Evolutionary conservation across 2,329 filamentous ascomycete species (phyloP), one percentile per base, ranked within the genome.

Genomic region (Endothia cerciana): DNA sequence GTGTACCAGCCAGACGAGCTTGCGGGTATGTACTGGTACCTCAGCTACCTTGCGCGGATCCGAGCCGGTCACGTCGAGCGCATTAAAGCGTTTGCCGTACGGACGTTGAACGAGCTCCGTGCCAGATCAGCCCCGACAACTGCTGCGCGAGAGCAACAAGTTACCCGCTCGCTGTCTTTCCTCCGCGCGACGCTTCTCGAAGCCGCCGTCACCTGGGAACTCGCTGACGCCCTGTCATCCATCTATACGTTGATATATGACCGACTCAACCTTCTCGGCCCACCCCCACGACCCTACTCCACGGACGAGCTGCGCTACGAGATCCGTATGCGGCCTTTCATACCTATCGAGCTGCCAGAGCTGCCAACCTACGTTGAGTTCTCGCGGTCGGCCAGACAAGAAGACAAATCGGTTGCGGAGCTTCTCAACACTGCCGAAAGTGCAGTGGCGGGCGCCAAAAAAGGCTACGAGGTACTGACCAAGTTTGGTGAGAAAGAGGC

Each of bases 1-100:
- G 87, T 97, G 11, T 98, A 98, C 77, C 89, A 94, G 62, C 84
- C 88, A 0, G 91, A 97, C 75, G 95, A 99, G 76, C 83, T 95
- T 11, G 86, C 89, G 0, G 89, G 88, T 30, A 97, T 97, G 91
- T 98, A 98, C 77, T 95, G 91, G 88, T 93, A 97, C 75, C 80
- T 97, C 69, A 87, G 91, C 71, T 87, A 92, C 79, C 80, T 96
- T 66, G 82, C 91, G 73, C 85, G 89, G 74, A 87, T 90, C 64
- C 82, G 90, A 68, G 78, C 87, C 56, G 83, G 88, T 73, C 87
- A 97, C 72, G 79, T 91, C 30, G 89, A 93, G 71, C 86, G 91
- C 62, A 92, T 95, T 71, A 87, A 89, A 71, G 82, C 85, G 1
- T 92, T 92, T 70, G 83, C 88, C 7, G 76, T 83, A 49, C 77